These are phyloP conservation scores for Fusarium gaditjirri DNA, from an alignment of 2,329 filamentous ascomycete genomes.

Conservation along the genomic window DNA sequence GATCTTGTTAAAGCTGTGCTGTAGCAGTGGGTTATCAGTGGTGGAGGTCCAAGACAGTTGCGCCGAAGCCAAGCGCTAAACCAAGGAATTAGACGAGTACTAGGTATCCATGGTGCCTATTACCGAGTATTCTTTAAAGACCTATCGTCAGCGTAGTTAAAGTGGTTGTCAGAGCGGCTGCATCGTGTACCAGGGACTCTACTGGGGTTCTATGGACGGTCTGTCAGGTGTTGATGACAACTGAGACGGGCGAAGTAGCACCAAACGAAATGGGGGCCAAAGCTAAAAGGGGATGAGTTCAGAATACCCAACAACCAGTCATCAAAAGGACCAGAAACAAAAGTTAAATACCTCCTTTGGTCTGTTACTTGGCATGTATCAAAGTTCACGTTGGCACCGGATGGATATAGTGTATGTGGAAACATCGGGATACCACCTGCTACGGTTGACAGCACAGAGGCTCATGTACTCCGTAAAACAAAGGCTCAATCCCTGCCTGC, in stretches of 20 bases:
- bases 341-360: constrained; percentile 9
- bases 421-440: constrained; percentile 23
- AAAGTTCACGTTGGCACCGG: not conserved
- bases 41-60: constrained; percentile 18
- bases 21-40: constrained; percentile 16
- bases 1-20: not conserved
- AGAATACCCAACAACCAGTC: not conserved
- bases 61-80: constrained; percentile 21
- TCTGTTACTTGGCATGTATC: not conserved
- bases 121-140: not conserved
- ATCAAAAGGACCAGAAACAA: constrained; percentile 1
- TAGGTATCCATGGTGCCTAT: constrained; percentile 4
- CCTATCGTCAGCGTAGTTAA: not conserved
- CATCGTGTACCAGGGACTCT: constrained; percentile 13
- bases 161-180: constrained; percentile 30
- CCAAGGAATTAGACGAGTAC: constrained; percentile 2
- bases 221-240: constrained; percentile 1
- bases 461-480: not conserved
- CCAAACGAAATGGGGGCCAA: constrained; percentile 28
- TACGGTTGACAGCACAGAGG: constrained; percentile 7
- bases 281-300: constrained; percentile 17
- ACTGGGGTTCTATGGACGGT: constrained; percentile 15
- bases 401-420: not conserved
- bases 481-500: constrained; percentile 13
- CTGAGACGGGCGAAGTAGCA: constrained; percentile 11